Evolutionary conservation across 2,329 filamentous ascomycete species (phyloP).

Genomic region (Arthrocladium fulminans): DNA sequence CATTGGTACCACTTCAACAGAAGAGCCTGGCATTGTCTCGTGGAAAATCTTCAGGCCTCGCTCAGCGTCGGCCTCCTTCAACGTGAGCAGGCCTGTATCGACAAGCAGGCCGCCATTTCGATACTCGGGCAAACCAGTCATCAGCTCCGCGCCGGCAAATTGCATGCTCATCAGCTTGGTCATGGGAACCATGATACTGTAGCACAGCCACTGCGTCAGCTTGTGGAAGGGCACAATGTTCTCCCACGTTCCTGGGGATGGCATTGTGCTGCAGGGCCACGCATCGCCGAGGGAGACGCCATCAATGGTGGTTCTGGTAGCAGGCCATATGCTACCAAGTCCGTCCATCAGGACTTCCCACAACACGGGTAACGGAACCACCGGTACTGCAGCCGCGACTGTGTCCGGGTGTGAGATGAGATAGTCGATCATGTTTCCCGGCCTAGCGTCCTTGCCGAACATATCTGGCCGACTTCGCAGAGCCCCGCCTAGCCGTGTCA

Average conservation of each 20-base stretch:
- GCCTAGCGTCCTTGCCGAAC: conserved; percentile 74
- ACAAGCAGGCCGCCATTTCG: conserved; percentile 84
- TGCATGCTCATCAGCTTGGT: conserved; percentile 68
- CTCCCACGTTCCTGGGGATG: conserved; percentile 62
- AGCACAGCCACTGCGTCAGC: conserved; percentile 87
- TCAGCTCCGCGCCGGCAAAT: conserved; percentile 69
- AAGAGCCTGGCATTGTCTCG: conserved; percentile 62
- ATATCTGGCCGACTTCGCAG: conserved; percentile 66
- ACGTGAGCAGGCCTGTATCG: conserved; percentile 67
- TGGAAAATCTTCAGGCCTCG: conserved; percentile 62
- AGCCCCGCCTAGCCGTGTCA: conserved; percentile 66
- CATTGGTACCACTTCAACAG: conserved; percentile 62
- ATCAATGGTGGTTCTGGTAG: conserved; percentile 76
- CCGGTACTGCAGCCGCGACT: conserved; percentile 76
- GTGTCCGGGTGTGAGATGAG: conserved; percentile 87
- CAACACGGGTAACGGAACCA: conserved; percentile 75
- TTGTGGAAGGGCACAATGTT: conserved; percentile 88
- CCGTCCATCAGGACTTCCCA: conserved; percentile 89
- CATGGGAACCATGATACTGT: conserved; percentile 90
- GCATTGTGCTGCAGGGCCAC: conserved; percentile 82
- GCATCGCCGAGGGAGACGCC: conserved; percentile 83
- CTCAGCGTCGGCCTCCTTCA: conserved; percentile 62
- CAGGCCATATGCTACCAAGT: conserved; percentile 78
- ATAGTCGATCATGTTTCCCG: conserved; percentile 93
- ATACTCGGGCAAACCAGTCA: conserved; percentile 86